These are phyloP conservation scores for Wolfiporia cocos DNA, from an alignment of 1,284 basidiomycete genomes.

Conservation along the genomic window DNA sequence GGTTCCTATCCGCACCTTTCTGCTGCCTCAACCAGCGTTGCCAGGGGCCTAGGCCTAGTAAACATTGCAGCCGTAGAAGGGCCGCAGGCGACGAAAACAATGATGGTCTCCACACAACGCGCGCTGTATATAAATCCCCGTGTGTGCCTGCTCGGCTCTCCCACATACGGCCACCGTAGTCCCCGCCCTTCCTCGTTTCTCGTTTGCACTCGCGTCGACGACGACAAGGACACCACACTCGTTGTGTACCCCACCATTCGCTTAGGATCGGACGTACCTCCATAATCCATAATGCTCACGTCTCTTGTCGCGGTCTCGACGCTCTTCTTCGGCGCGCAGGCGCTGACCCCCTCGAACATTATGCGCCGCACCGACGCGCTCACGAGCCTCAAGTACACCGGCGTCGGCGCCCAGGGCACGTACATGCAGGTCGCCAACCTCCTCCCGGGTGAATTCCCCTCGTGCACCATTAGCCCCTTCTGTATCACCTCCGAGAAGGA, in stretches of 20 bases:
- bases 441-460: constrained; percentile 21
- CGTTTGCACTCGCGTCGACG: constrained; percentile 1
- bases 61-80: no score
- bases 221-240: constrained; percentile 8
- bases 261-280: constrained; percentile 1
- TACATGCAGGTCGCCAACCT: constrained; percentile 27
- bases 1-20: no score
- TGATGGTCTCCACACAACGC: no score
- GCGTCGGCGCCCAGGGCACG: constrained; percentile 22
- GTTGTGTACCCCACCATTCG: constrained; percentile 5
- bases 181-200: not conserved
- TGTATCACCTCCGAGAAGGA: constrained; percentile 19
- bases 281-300: constrained; percentile 1
- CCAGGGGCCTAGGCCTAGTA: no score
- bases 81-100: no score
- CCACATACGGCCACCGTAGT: not conserved
- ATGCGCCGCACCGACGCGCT: constrained; percentile 21
- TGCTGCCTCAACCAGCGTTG: no score
- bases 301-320: constrained; percentile 9
- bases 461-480: constrained; percentile 20
- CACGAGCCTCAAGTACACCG: constrained; percentile 24
- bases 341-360: constrained; percentile 10
- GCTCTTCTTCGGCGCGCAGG: constrained; percentile 7
- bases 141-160: not conserved
- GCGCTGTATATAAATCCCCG: not conserved